Evolutionary conservation across 345 rosid genomes (phyloP).

Genomic region (Aurinia saxatilis): DNA sequence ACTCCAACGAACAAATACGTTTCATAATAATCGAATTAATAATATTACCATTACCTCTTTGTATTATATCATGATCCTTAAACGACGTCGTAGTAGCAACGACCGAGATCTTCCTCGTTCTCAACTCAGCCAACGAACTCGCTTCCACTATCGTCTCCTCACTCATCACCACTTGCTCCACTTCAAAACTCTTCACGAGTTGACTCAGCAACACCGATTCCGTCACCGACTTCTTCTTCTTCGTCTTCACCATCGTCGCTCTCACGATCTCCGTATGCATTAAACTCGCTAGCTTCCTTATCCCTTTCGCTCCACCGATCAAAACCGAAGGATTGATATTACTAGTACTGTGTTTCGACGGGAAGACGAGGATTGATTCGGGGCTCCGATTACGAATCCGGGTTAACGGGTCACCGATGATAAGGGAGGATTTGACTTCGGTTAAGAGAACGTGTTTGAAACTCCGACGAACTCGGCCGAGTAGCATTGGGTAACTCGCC

Average conservation of each 20-base stretch:
- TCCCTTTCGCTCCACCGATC: slow-evolving; percentile 75
- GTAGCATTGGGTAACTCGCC: slow-evolving; percentile 87
- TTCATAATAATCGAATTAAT: slow-evolving; percentile 34
- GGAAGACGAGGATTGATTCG: slow-evolving; percentile 49
- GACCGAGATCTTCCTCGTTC: slow-evolving; percentile 25
- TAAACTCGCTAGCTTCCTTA: slow-evolving; percentile 48
- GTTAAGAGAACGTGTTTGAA: slow-evolving; percentile 68
- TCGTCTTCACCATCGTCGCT: slow-evolving; percentile 53
- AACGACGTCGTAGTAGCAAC: slow-evolving; percentile 15
- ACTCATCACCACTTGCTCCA: slow-evolving; percentile 25
- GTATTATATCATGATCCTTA: slow-evolving; percentile 27
- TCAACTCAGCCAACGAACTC: slow-evolving; percentile 39
- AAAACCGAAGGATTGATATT: slow-evolving; percentile 47
- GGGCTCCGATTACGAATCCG: slow-evolving; percentile 50
- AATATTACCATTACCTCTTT: slow-evolving; percentile 32
- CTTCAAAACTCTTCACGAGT: slow-evolving; percentile 52
- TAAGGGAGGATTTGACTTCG: slow-evolving; percentile 42
- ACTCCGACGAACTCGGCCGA: slow-evolving; percentile 70
- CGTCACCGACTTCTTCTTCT: slow-evolving; percentile 42
- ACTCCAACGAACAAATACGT: slow-evolving; percentile 54
- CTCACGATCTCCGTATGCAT: slow-evolving; percentile 74
- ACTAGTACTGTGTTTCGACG: slow-evolving; percentile 28
- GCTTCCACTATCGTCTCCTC: slow-evolving; percentile 36
- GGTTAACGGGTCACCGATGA: slow-evolving; percentile 68
- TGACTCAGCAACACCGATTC: slow-evolving; percentile 63